phyloP scores from a whole-genome alignment of 2,329 filamentous ascomycete genomes.

The Rhinocladiella similis region DNA sequence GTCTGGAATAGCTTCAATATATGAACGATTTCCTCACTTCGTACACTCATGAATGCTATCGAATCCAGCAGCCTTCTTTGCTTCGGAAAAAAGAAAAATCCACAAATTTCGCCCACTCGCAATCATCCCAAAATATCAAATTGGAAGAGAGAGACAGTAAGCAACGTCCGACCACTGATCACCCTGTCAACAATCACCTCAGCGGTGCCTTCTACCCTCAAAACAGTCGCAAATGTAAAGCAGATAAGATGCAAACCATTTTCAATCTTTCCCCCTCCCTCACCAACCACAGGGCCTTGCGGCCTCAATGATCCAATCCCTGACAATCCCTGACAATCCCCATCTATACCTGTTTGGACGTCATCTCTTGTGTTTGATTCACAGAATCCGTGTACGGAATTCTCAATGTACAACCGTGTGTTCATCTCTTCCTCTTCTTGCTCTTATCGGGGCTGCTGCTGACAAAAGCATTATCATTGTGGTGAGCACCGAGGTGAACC shows the following conservation, averaged over 20 bases:
- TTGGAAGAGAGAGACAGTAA: conserved; percentile 6
- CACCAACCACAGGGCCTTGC: conserved; percentile 7
- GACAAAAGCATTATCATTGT: conserved; percentile 32
- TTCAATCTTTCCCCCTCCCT: conserved; percentile 8
- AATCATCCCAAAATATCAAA: conserved; percentile 4
- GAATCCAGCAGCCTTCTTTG: conserved; percentile 8
- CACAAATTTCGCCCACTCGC: conserved; percentile 11
- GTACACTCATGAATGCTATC: conserved; percentile 22
- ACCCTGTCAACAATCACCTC: neutral
- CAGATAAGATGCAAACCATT: conserved; percentile 4
- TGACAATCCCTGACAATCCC: conserved; percentile 8
- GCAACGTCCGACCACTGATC: neutral
- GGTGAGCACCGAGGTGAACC: conserved; percentile 30
- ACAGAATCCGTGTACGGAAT: neutral
- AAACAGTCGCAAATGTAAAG: conserved; percentile 11
- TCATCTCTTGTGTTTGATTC: neutral
- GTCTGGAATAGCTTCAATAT: no score
- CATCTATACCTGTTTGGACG: conserved; percentile 15
- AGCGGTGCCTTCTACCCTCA: neutral
- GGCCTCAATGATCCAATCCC: conserved; percentile 17
- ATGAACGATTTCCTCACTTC: conserved; percentile 17
- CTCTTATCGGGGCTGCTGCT: conserved; percentile 55
- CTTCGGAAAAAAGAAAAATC: conserved; percentile 6
- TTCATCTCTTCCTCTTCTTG: conserved; percentile 68
- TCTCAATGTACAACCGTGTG: neutral